A percentile compares a stretch with the other conserved stretches of the same genome.
phyloP scores from a whole-genome alignment of 2,329 filamentous ascomycete species.

The Talaromyces sp. region DNA sequence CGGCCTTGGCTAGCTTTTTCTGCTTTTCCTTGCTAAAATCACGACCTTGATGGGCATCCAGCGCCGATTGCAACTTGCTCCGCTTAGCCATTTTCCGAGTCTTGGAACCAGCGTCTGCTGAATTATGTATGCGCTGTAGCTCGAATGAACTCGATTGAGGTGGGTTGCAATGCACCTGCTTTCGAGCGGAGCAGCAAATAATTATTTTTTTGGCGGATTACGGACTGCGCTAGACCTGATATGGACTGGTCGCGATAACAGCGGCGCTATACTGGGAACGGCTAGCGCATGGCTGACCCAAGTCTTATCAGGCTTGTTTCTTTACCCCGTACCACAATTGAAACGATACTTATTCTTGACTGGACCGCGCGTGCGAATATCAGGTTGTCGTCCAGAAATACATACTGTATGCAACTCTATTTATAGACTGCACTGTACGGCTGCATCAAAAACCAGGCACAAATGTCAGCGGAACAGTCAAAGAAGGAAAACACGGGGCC shows the following conservation, averaged over 20 bases:
- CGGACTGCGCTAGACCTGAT: slow-evolving; percentile 6
- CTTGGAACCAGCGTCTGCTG: neutral
- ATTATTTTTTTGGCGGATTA: slow-evolving; percentile 9
- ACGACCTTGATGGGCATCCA: slow-evolving; percentile 53
- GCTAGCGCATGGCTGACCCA: neutral
- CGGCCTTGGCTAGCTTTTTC: slow-evolving; percentile 54
- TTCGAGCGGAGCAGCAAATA: neutral
- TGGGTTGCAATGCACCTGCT: neutral
- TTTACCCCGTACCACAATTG: neutral
- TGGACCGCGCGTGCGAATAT: neutral
- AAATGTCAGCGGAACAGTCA: slow-evolving; percentile 7
- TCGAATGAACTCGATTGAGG: neutral
- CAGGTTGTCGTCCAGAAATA: neutral
- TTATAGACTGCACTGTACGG: neutral
- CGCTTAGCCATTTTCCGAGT: slow-evolving; percentile 42
- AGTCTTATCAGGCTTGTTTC: neutral
- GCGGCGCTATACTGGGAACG: neutral
- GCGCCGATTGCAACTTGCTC: slow-evolving; percentile 53
- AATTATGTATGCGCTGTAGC: too few relatives aligned
- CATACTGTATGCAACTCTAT: neutral
- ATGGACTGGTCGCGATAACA: slow-evolving; percentile 10
- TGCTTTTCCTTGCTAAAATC: slow-evolving; percentile 75
- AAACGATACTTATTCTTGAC: neutral
- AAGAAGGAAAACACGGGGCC: slow-evolving; percentile 1
- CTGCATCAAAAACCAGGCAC: neutral